Conservation (phyloP, 192 early-diverging fungal genomes). For the Podochytrium sp. region DNA sequence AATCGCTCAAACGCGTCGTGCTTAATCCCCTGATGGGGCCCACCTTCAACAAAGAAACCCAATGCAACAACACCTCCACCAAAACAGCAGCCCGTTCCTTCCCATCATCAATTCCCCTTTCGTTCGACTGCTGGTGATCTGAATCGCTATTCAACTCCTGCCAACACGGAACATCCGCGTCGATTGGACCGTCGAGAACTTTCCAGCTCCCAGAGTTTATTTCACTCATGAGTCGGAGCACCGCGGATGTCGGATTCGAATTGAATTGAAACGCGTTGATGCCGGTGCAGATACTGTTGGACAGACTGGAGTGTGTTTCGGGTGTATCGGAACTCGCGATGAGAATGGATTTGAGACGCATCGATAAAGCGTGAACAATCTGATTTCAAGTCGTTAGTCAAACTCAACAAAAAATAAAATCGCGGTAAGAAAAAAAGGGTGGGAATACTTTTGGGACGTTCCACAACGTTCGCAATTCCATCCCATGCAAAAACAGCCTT, state of each 20-base stretch:
- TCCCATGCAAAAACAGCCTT: constrained; percentile 27
- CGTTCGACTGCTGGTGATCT: too few relatives aligned
- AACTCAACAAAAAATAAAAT: background rate
- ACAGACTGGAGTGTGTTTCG: too few relatives aligned
- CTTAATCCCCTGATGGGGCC: too few relatives aligned
- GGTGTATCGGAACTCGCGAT: background rate
- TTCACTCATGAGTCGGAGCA: background rate
- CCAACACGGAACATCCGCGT: too few relatives aligned
- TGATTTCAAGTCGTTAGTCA: background rate
- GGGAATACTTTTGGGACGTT: constrained; percentile 46
- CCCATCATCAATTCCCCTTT: background rate
- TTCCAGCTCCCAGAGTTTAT: constrained; percentile 38
- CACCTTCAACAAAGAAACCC: constrained; percentile 43
- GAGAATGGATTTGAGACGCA: background rate
- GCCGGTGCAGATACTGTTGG: too few relatives aligned
- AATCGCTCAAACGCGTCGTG: too few relatives aligned
- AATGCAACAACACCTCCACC: constrained; percentile 40
- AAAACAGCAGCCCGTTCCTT: constrained; percentile 3
- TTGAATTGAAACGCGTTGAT: background rate
- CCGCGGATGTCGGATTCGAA: background rate
- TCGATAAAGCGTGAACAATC: background rate
- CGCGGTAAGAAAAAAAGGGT: too few relatives aligned
- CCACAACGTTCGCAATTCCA: constrained; percentile 31
- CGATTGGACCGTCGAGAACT: too few relatives aligned
- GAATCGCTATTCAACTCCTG: too few relatives aligned